Base-by-base conservation (phyloP, 495 filamentous ascomycete genomes). In the Tuber melanosporum region DNA sequence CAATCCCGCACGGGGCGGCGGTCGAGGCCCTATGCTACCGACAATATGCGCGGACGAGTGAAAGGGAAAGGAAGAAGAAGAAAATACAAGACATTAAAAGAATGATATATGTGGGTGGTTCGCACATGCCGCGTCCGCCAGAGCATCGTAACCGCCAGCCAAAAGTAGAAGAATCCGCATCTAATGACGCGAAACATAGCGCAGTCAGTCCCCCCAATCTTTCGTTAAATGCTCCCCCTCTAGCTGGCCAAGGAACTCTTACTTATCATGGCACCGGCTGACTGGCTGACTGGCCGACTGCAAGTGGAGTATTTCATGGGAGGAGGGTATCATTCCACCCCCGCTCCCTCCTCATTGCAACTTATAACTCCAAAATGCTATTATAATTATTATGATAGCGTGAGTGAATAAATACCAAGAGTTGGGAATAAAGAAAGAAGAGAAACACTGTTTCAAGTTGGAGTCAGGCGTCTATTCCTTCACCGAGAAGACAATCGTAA, bases 91-190 rank as follows among this genome's bases (percentile, higher is more conserved):
- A 57, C 49, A 57, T 57, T 32, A 32, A 66, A 66, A 26, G 57
- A 66, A n/a, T n/a, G 57, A 32, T 66, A 66, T 66, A 66, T 66
- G 57, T 66, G 57, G 57, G 57, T 66, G 57, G 57, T 66, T 66
- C 57, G 57, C 57, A 66, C 57, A 66, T 66, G 57, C 57, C 57
- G 57, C 57, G 57, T 66, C 57, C 57, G 57, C 57, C 57, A 66
- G 57, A 66, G 26, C 4, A 66, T 66, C n/a, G 26, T 32, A 66
- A 32, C n/a, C 57, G 57, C 26, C 77, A 66, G 46, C 78, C 78
- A 73, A 70, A 79, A 80, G 70, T 57, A 52, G 77, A 80, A 79
- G 71, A 72, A 79, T 79, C 73, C 70, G 78, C 77, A 79, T 80
- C 77, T 79, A 57, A 80, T 80, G 78, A 80, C 74, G 73, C 76